phyloP scores from a whole-genome alignment of 768 basidiomycete species.

The Collybia sordida region DNA sequence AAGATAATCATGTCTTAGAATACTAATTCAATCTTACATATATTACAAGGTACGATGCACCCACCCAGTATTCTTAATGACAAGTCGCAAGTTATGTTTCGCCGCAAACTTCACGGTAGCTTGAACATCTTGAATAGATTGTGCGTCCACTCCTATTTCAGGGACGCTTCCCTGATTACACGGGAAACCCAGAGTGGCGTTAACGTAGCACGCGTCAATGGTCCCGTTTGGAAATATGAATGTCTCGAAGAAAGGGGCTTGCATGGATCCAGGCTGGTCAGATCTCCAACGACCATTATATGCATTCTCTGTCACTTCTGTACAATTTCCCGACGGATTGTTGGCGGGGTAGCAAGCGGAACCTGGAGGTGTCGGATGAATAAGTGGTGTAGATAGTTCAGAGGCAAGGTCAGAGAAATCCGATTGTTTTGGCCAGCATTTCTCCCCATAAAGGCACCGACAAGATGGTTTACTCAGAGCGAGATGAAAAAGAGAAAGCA shows the following conservation, averaged over 20 bases:
- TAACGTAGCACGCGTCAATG: constrained; percentile 50
- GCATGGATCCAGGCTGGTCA: constrained; percentile 37
- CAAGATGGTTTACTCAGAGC: constrained; percentile 16
- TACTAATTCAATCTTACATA: no score
- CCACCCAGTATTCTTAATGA: constrained; percentile 36
- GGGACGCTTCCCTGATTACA: constrained; percentile 46
- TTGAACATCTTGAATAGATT: no score
- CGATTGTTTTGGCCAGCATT: constrained; percentile 41
- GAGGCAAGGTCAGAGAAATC: constrained; percentile 30
- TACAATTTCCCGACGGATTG: constrained; percentile 36
- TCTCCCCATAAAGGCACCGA: constrained; percentile 36
- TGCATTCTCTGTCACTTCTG: constrained; percentile 23
- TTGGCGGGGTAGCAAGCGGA: no score
- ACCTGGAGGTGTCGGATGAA: constrained; percentile 37
- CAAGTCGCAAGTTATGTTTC: constrained; percentile 33
- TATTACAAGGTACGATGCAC: no score
- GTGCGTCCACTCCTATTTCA: constrained; percentile 37
- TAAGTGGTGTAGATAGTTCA: constrained; percentile 40
- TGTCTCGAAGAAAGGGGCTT: constrained; percentile 26
- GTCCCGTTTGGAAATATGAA: constrained; percentile 41
- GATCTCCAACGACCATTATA: constrained; percentile 39
- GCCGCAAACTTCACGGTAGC: constrained; percentile 36
- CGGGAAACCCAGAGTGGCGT: constrained; percentile 35
- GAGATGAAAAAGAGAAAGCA: no score
- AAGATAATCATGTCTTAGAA: constrained; percentile 38